Conservation (phyloP, 1,139 yeast species). For the Hemisphaericaspora subhashii region DNA sequence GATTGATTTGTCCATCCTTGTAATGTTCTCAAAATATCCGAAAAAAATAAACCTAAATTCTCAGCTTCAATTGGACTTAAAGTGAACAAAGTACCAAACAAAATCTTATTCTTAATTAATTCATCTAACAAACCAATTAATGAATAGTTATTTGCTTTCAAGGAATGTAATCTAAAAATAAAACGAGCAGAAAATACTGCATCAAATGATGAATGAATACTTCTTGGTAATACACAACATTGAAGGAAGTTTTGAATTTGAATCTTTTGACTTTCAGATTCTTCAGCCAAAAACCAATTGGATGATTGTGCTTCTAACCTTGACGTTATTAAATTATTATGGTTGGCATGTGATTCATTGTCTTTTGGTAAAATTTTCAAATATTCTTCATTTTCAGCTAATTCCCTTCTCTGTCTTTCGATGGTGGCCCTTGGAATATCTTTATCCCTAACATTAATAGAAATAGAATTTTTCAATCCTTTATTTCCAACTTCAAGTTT, state of each 20-base stretch:
- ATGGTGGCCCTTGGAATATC: constrained; percentile 27
- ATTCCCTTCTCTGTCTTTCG: constrained; percentile 29
- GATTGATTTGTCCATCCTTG: constrained; percentile 41
- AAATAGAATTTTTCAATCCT: constrained; percentile 33
- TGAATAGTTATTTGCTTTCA: constrained; percentile 45
- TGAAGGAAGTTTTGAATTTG: constrained; percentile 44
- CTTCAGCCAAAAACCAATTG: constrained; percentile 26
- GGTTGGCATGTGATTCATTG: constrained; percentile 32
- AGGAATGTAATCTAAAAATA: constrained; percentile 48
- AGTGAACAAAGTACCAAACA: constrained; percentile 64
- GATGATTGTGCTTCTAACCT: constrained; percentile 18
- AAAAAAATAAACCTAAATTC: constrained; percentile 73
- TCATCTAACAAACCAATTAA: constrained; percentile 45
- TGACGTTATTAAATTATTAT: constrained; percentile 14
- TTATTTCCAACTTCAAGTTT: constrained; percentile 36
- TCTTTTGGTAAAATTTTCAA: constrained; percentile 27
- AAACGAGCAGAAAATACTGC: constrained; percentile 73
- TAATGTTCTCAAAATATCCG: constrained; percentile 52
- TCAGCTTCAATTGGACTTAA: constrained; percentile 80
- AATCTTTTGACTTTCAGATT: constrained; percentile 9
- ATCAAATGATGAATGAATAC: constrained; percentile 79
- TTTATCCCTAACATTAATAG: constrained; percentile 28
- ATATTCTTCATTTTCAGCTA: constrained; percentile 26
- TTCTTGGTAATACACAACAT: constrained; percentile 72
- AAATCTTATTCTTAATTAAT: constrained; percentile 50